Conservation (phyloP, 2,329 filamentous ascomycete genomes). For the Fusarium marasasianum region DNA sequence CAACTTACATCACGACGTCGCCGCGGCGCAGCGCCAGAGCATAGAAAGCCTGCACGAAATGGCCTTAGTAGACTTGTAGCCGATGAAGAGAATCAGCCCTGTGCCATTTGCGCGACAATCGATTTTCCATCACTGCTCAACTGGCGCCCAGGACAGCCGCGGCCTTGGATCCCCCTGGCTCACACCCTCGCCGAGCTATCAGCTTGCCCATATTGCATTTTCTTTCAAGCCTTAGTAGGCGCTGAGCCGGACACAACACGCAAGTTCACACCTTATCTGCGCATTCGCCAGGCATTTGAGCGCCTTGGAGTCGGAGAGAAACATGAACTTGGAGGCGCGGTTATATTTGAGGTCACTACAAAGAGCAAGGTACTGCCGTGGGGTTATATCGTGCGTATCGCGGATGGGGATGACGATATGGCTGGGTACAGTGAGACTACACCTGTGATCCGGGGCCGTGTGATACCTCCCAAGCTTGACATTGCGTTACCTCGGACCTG, state of each 20-base stretch:
- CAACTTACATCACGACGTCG: conserved; percentile 47
- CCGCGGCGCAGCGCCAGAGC: conserved; percentile 31
- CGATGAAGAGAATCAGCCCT: conserved; percentile 43
- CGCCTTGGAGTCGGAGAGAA: conserved; percentile 49
- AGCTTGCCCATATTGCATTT: conserved; percentile 51
- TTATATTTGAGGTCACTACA: conserved; percentile 50
- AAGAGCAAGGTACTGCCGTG: conserved; percentile 50
- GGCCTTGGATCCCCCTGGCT: conserved; percentile 50
- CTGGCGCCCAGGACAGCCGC: conserved; percentile 48
- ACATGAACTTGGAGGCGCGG: conserved; percentile 48
- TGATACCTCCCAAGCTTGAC: conserved; percentile 45
- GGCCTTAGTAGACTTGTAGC: conserved; percentile 44
- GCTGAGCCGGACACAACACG: conserved; percentile 41
- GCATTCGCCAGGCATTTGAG: conserved; percentile 52
- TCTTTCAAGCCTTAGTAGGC: conserved; percentile 50
- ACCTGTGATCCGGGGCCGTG: conserved; percentile 45
- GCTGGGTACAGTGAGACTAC: conserved; percentile 34
- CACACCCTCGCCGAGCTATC: conserved; percentile 45
- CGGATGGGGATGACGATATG: conserved; percentile 38
- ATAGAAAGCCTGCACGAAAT: conserved; percentile 41
- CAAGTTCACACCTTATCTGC: conserved; percentile 52
- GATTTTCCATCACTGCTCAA: conserved; percentile 50
- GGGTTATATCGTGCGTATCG: conserved; percentile 49
- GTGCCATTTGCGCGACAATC: conserved; percentile 47
- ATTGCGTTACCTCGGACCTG: conserved; percentile 45